phyloP scores from a whole-genome alignment of 2,329 filamentous ascomycete genomes.

The Sclerotinia borealis region DNA sequence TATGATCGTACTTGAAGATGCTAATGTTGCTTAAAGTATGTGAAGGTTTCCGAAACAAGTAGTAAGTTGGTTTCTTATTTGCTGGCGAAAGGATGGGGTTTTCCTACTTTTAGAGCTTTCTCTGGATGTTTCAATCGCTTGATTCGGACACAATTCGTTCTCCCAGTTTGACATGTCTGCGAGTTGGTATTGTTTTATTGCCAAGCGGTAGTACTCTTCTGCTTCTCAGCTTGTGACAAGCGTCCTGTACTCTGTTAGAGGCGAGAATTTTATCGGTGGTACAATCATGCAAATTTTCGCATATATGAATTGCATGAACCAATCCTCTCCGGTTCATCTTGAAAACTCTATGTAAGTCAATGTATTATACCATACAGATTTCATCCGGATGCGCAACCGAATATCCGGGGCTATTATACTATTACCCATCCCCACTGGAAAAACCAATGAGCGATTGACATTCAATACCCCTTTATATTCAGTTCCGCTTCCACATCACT shows the following conservation, averaged over 20 bases:
- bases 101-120: not conserved
- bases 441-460: not conserved
- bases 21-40: conserved; percentile 21
- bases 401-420: not conserved
- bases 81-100: not conserved
- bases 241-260: not conserved
- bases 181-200: not conserved
- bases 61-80: not conserved
- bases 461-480: conserved; percentile 4
- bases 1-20: conserved; percentile 18
- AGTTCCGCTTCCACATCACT: not conserved
- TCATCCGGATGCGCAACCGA: not conserved
- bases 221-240: not conserved
- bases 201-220: not conserved
- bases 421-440: not conserved
- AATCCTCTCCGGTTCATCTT: not conserved
- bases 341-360: not conserved
- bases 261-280: too few species aligned
- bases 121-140: not conserved
- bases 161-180: not conserved
- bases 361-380: not conserved
- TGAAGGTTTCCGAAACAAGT: not conserved
- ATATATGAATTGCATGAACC: not conserved
- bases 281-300: not conserved
- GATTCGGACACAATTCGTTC: not conserved